Percentiles rank a stretch among this genome's conserved stretches.
These are phyloP conservation scores for Aspergillus proliferans DNA, from an alignment of 2,329 filamentous ascomycete genomes.

Conservation along the genomic window DNA sequence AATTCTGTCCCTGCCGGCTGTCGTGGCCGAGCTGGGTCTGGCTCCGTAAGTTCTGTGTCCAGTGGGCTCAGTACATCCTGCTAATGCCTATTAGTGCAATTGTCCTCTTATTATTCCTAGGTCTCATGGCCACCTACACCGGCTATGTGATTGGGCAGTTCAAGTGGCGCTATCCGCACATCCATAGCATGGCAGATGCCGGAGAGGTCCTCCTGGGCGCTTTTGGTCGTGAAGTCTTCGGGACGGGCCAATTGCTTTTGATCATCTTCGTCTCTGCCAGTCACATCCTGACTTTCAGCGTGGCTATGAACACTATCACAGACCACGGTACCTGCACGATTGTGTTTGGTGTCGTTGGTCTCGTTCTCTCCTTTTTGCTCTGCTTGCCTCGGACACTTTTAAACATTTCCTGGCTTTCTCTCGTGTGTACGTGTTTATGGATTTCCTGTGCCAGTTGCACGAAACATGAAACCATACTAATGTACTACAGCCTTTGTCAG, in stretches of 20 bases:
- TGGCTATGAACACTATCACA: constrained; percentile 59
- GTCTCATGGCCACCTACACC: constrained; percentile 51
- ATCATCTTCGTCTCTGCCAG: constrained; percentile 61
- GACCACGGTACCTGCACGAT: constrained; percentile 56
- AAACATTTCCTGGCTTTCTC: constrained; percentile 54
- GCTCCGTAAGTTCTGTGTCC: constrained; percentile 33
- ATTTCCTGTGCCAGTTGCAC: not conserved
- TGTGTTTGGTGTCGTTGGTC: constrained; percentile 52
- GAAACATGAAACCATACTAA: not conserved
- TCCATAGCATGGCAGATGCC: constrained; percentile 61
- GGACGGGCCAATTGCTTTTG: constrained; percentile 54
- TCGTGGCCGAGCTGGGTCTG: constrained; percentile 47
- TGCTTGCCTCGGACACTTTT: constrained; percentile 56
- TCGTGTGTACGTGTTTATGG: constrained; percentile 35
- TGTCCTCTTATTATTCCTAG: constrained; percentile 45
- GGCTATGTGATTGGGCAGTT: constrained; percentile 54
- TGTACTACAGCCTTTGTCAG: constrained; percentile 48
- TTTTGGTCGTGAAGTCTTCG: constrained; percentile 55
- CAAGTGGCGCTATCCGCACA: constrained; percentile 48
- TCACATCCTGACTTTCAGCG: constrained; percentile 61
- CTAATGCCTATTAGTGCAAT: constrained; percentile 20
- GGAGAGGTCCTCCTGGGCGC: constrained; percentile 56
- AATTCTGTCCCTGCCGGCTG: constrained; percentile 48
- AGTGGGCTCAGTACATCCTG: not conserved
- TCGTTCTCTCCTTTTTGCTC: constrained; percentile 51